A percentile compares a stretch with the other conserved stretches of the same genome.
These are phyloP conservation scores for Saturnispora diversa DNA, from an alignment of 805 yeast species.

Conservation along the genomic window DNA sequence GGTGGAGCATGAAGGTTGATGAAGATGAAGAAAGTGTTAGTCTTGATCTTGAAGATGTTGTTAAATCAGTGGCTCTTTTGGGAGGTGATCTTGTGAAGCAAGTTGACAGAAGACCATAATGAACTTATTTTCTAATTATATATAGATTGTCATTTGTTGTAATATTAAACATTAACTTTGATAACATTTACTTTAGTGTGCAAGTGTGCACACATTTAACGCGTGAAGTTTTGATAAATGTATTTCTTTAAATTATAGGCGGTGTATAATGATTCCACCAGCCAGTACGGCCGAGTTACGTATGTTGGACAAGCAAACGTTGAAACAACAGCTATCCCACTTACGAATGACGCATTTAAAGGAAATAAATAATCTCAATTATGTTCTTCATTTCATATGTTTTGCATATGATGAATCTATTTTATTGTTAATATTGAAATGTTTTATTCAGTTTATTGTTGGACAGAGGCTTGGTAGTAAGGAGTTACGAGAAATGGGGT, in stretches of 20 bases:
- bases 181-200: too few relatives aligned
- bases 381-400: constrained; percentile 9
- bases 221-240: too few relatives aligned
- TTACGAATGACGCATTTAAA: not conserved
- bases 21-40: constrained; percentile 46
- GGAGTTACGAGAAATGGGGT: not conserved
- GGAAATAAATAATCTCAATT: not conserved
- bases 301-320: not conserved
- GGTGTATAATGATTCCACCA: too few relatives aligned
- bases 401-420: constrained; percentile 14
- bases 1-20: constrained; percentile 53
- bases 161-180: too few relatives aligned
- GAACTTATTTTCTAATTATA: not conserved
- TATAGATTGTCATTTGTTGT: too few relatives aligned
- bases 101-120: constrained; percentile 5
- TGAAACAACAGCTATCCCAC: not conserved
- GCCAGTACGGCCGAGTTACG: not conserved
- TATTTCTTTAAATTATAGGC: too few relatives aligned
- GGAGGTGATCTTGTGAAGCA: constrained; percentile 54
- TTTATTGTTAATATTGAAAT: constrained; percentile 3
- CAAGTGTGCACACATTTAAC: too few relatives aligned
- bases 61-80: constrained; percentile 24
- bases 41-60: constrained; percentile 14
- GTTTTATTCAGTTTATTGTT: constrained; percentile 3
- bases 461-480: constrained; percentile 2